Percentiles rank a stretch among this genome's conserved stretches.
Evolutionary conservation across 2,329 filamentous ascomycete species (phyloP).

Genomic region (Phaeophleospora eucalypticola): DNA sequence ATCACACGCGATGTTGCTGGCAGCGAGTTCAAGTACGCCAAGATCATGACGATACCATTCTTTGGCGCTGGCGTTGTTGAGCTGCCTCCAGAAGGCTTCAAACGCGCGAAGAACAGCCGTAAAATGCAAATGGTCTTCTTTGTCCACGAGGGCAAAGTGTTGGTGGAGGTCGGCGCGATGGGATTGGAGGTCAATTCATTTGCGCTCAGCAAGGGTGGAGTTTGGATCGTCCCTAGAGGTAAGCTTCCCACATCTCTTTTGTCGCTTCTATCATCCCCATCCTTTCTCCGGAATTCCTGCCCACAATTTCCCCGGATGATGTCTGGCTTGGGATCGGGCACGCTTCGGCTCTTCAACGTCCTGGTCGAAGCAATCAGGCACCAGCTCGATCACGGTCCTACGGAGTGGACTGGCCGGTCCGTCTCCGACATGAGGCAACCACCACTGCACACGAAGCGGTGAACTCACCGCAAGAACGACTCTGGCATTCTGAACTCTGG

Average conservation of each 20-base stretch:
- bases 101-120: slow-evolving; percentile 84
- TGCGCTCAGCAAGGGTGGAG: slow-evolving; percentile 78
- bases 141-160: slow-evolving; percentile 75
- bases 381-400: not conserved
- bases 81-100: slow-evolving; percentile 74
- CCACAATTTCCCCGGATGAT: slow-evolving; percentile 12
- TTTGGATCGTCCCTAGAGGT: slow-evolving; percentile 96
- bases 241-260: slow-evolving; percentile 37
- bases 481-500: slow-evolving; percentile 11
- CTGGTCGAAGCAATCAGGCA: not conserved
- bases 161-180: slow-evolving; percentile 61
- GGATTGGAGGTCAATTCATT: slow-evolving; percentile 62
- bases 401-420: not conserved
- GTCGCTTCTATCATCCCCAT: slow-evolving; percentile 5
- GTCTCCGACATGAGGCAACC: not conserved
- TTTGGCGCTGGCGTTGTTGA: slow-evolving; percentile 90
- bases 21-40: slow-evolving; percentile 80
- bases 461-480: slow-evolving; percentile 21
- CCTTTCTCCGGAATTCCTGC: slow-evolving; percentile 5
- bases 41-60: slow-evolving; percentile 78
- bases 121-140: slow-evolving; percentile 99
- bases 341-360: slow-evolving; percentile 10
- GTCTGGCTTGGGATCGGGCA: slow-evolving; percentile 13
- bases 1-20: slow-evolving; percentile 55
- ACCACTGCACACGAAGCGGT: slow-evolving; percentile 15